These are phyloP conservation scores for Thermothelomyces thermophilus DNA, from an alignment of 2,329 filamentous ascomycete genomes.

Conservation along the genomic window DNA sequence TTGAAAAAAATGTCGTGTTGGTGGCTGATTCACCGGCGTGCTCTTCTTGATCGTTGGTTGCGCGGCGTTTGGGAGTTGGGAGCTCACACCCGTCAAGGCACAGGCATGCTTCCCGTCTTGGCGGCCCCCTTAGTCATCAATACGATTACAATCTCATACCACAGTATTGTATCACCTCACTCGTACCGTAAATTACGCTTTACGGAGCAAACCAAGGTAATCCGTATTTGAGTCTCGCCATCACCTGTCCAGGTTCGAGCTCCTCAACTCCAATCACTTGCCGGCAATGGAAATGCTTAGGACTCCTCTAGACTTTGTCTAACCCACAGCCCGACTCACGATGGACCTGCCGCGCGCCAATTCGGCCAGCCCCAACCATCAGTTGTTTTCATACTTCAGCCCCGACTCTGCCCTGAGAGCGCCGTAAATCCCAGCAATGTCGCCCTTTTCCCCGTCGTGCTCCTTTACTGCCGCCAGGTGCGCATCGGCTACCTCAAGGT, in stretches of 20 bases:
- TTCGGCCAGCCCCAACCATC: neutral
- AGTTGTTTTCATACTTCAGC: constrained; percentile 63
- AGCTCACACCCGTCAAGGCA: constrained; percentile 16
- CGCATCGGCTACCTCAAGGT: constrained; percentile 59
- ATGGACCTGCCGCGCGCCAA: neutral
- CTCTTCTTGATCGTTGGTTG: constrained; percentile 8
- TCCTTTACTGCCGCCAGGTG: constrained; percentile 66
- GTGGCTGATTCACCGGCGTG: neutral
- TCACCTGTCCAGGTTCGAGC: no score
- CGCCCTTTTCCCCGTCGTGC: constrained; percentile 60
- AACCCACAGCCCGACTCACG: neutral
- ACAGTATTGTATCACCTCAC: neutral
- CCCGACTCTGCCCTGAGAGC: constrained; percentile 68
- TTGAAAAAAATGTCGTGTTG: neutral
- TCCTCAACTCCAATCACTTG: no score
- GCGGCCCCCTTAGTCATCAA: constrained; percentile 11
- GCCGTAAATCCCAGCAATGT: constrained; percentile 79
- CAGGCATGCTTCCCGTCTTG: constrained; percentile 2
- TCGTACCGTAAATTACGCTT: no score
- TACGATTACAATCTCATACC: neutral
- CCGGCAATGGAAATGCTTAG: neutral
- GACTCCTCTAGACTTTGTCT: neutral
- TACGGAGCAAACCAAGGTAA: no score
- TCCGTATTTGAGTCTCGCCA: no score
- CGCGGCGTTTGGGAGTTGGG: constrained; percentile 15